Conservation (phyloP, 2,329 filamentous ascomycete species). For the Aureobasidium sp. region DNA sequence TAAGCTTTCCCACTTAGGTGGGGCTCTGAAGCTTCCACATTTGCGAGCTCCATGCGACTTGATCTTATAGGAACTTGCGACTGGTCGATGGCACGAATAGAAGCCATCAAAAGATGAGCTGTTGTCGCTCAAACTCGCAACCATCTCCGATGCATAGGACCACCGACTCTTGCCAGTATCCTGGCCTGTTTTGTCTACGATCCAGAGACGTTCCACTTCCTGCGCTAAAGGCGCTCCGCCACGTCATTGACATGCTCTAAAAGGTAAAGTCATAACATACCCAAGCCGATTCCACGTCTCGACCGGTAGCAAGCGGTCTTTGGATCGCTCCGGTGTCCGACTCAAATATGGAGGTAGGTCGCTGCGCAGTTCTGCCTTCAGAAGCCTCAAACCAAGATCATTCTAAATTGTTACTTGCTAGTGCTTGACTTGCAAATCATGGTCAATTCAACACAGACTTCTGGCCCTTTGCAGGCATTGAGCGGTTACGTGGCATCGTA, state of each 20-base stretch:
- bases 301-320: constrained; percentile 9
- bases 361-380: background rate
- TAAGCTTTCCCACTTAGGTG: background rate
- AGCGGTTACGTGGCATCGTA: constrained; percentile 36
- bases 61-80: background rate
- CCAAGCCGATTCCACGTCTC: background rate
- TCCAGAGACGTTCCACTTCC: background rate
- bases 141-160: background rate
- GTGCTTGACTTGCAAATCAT: constrained; percentile 16
- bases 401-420: constrained; percentile 5
- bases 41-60: background rate
- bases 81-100: background rate
- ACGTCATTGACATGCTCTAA: constrained; percentile 17
- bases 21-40: background rate
- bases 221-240: constrained; percentile 1
- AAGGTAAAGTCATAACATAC: constrained; percentile 15
- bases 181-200: background rate
- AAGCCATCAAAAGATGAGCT: background rate
- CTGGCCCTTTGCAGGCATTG: constrained; percentile 31
- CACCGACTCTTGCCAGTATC: background rate
- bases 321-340: constrained; percentile 11
- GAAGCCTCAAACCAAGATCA: background rate
- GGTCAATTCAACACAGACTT: constrained; percentile 29
- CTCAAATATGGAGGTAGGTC: constrained; percentile 3
- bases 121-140: background rate